Percentiles rank a stretch among this genome's conserved stretches.
Evolutionary conservation across 345 rosid species (phyloP).

Genomic region (Citrus maxima): DNA sequence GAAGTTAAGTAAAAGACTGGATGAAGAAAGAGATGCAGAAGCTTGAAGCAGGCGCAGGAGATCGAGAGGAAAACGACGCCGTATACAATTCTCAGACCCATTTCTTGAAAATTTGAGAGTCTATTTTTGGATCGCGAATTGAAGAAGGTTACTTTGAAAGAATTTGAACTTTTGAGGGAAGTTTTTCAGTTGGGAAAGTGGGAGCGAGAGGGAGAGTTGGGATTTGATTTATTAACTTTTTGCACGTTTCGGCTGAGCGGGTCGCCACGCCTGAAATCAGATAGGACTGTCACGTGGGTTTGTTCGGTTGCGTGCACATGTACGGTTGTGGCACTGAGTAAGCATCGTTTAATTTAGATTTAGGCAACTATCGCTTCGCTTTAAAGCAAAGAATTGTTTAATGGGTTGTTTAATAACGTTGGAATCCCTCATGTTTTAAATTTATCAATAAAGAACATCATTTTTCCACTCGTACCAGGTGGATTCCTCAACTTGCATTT

Average conservation of each 20-base stretch:
- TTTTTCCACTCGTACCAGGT: no score
- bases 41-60: conserved; percentile 60
- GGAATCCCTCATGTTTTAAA: no score
- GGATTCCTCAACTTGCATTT: no score
- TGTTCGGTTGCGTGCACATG: neutral
- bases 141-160: neutral
- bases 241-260: neutral
- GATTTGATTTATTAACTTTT: neutral
- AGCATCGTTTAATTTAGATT: no score
- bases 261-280: conserved; percentile 4
- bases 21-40: conserved; percentile 49
- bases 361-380: neutral
- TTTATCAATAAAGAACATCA: no score
- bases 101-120: neutral
- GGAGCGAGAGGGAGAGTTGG: neutral
- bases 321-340: neutral
- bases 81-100: conserved; percentile 42
- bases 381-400: neutral
- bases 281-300: neutral
- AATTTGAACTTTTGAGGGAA: neutral
- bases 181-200: neutral
- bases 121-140: neutral
- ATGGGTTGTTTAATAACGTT: no score
- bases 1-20: conserved; percentile 46
- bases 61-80: conserved; percentile 44